These are phyloP conservation scores for Prillingera fragicola DNA, from an alignment of 1,284 basidiomycete species.

Conservation along the genomic window DNA sequence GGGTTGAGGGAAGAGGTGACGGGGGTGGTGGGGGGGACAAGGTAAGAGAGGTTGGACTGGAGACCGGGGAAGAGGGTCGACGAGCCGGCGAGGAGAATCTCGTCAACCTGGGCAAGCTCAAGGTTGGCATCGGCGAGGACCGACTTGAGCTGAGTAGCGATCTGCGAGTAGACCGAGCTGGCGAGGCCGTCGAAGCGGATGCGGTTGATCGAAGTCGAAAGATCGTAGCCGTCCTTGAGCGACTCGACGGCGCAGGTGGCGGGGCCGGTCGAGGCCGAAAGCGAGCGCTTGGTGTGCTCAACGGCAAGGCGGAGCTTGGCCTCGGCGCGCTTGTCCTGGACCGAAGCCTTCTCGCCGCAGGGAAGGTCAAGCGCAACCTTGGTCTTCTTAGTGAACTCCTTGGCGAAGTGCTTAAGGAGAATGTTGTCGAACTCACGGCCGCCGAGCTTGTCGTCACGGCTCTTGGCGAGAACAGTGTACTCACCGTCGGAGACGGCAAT, in stretches of 20 bases:
- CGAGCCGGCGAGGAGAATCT: constrained; percentile 85
- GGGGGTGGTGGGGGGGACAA: constrained; percentile 62
- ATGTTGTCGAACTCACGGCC: constrained; percentile 52
- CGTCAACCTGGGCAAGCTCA: constrained; percentile 77
- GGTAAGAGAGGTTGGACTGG: constrained; percentile 63
- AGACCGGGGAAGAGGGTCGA: constrained; percentile 80
- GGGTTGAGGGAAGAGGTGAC: constrained; percentile 66
- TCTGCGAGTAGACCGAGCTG: constrained; percentile 64
- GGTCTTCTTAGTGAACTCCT: constrained; percentile 97
- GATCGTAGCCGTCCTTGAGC: constrained; percentile 90
- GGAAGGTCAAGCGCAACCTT: constrained; percentile 66
- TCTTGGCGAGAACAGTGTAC: constrained; percentile 53
- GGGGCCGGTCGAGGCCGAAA: constrained; percentile 78
- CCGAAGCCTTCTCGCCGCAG: constrained; percentile 54
- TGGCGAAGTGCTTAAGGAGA: constrained; percentile 84
- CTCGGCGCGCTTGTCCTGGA: constrained; percentile 74
- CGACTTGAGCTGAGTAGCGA: constrained; percentile 59
- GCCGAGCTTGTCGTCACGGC: constrained; percentile 52
- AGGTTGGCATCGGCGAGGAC: constrained; percentile 61
- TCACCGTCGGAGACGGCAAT: constrained; percentile 54
- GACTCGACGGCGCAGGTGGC: constrained; percentile 89
- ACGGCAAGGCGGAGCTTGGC: constrained; percentile 89
- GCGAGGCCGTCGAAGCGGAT: constrained; percentile 89
- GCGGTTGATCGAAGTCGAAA: constrained; percentile 85
- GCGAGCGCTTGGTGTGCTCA: constrained; percentile 90